phyloP scores from a whole-genome alignment of 495 filamentous ascomycete species.

The Penicillium ucsense region DNA sequence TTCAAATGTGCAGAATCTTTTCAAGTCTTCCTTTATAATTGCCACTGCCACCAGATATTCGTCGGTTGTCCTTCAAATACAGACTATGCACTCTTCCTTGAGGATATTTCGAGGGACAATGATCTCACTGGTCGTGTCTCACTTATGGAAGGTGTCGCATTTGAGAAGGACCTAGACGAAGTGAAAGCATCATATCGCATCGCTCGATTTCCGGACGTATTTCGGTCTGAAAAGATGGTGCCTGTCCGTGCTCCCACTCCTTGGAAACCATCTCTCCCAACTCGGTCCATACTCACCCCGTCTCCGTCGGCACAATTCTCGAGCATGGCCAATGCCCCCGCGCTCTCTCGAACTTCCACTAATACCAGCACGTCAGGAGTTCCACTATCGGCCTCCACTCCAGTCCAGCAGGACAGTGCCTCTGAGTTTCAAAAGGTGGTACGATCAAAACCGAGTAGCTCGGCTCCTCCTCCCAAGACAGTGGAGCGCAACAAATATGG shows the following conservation, averaged over 20 bases:
- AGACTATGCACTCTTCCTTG: conserved; percentile 61
- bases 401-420: conserved; percentile 22
- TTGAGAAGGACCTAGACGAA: conserved; percentile 51
- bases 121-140: conserved; percentile 51
- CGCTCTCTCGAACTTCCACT: conserved; percentile 32
- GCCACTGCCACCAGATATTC: conserved; percentile 72
- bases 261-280: conserved; percentile 29
- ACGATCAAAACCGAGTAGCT: conserved; percentile 43
- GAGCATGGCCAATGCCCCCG: conserved; percentile 15
- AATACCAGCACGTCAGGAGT: conserved; percentile 30
- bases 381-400: conserved; percentile 21
- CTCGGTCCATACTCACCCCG: conserved; percentile 25
- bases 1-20: conserved; percentile 48
- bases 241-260: conserved; percentile 26
- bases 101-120: conserved; percentile 44
- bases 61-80: conserved; percentile 72
- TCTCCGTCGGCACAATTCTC: conserved; percentile 34
- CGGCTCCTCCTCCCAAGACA: conserved; percentile 39
- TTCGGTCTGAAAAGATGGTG: conserved; percentile 54
- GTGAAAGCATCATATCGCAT: conserved; percentile 47
- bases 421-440: conserved; percentile 30
- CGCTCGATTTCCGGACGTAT: conserved; percentile 52
- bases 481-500: conserved; percentile 64
- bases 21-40: conserved; percentile 55
- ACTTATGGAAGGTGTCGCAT: conserved; percentile 64